Evolutionary conservation across 306 rosid genomes (phyloP).

Genomic region (Vigna angularis): DNA sequence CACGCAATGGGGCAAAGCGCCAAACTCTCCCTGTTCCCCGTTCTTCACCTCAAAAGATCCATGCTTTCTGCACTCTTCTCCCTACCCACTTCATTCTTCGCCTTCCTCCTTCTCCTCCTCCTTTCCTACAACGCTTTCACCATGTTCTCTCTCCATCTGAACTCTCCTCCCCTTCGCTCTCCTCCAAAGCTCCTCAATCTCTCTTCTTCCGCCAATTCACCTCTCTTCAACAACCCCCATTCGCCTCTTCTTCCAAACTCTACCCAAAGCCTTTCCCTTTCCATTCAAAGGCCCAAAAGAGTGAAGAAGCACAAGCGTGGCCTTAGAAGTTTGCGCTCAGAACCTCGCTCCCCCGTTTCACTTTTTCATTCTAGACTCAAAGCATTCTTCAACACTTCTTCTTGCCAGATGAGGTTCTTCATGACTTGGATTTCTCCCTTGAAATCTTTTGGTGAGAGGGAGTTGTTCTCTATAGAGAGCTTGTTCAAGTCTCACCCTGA

Average conservation of each 20-base stretch:
- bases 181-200: conserved; percentile 38
- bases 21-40: conserved; percentile 20
- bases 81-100: conserved; percentile 65
- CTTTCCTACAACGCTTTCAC: conserved; percentile 69
- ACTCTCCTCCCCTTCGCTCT: conserved; percentile 26
- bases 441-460: conserved; percentile 64
- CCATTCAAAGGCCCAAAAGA: conserved; percentile 38
- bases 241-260: conserved; percentile 42
- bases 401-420: conserved; percentile 71
- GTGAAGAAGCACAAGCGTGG: conserved; percentile 61
- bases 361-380: conserved; percentile 53
- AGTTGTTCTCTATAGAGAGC: conserved; percentile 71
- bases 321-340: conserved; percentile 48
- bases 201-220: conserved; percentile 47
- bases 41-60: conserved; percentile 49
- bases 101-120: conserved; percentile 64
- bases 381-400: conserved; percentile 55
- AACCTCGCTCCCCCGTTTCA: conserved; percentile 13
- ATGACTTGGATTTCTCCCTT: conserved; percentile 94
- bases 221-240: conserved; percentile 39
- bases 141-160: conserved; percentile 53
- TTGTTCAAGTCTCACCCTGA: conserved; percentile 73
- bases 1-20: not conserved
- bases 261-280: not conserved
- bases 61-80: conserved; percentile 49